Percentiles rank a stretch among this genome's conserved stretches.
Evolutionary conservation across 2,329 filamentous ascomycete species (phyloP).

Genomic region (Calonectria pseudoturangicola): DNA sequence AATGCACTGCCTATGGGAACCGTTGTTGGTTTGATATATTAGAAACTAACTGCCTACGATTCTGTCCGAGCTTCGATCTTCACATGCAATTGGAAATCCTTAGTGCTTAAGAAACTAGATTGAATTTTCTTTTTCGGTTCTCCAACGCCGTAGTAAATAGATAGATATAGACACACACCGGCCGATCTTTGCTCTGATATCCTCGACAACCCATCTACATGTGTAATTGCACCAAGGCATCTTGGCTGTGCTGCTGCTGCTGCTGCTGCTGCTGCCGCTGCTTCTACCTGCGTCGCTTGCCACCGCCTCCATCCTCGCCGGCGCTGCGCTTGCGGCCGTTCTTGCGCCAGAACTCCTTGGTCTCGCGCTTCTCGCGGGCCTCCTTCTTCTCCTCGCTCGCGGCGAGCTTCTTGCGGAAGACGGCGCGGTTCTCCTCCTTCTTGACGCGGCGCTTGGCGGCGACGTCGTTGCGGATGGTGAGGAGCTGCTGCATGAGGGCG

Average conservation of each 20-base stretch:
- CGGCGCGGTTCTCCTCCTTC: slow-evolving; percentile 90
- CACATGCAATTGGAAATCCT: background rate
- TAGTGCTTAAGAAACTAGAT: slow-evolving; percentile 4
- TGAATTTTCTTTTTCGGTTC: slow-evolving; percentile 43
- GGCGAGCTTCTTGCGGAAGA: slow-evolving; percentile 88
- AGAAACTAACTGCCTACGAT: too few species aligned
- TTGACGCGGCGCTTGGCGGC: slow-evolving; percentile 87
- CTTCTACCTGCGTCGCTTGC: slow-evolving; percentile 59
- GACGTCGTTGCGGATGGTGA: slow-evolving; percentile 93
- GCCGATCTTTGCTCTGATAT: slow-evolving; percentile 33
- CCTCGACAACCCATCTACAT: slow-evolving; percentile 20
- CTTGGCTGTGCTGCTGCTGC: background rate
- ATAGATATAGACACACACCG: slow-evolving; percentile 48
- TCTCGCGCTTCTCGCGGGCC: slow-evolving; percentile 91
- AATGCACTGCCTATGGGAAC: too few species aligned
- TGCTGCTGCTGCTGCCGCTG: slow-evolving; percentile 9
- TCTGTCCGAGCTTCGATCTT: too few species aligned
- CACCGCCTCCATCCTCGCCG: slow-evolving; percentile 61
- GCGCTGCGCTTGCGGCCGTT: slow-evolving; percentile 84
- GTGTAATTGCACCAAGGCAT: background rate
- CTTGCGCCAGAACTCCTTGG: slow-evolving; percentile 92
- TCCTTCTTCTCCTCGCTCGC: slow-evolving; percentile 88
- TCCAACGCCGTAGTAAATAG: slow-evolving; percentile 52
- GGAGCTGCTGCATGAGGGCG: slow-evolving; percentile 93
- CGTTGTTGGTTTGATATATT: too few species aligned